Conservation (phyloP, 495 filamentous ascomycete genomes). For the Aspergillus biplanus region DNA sequence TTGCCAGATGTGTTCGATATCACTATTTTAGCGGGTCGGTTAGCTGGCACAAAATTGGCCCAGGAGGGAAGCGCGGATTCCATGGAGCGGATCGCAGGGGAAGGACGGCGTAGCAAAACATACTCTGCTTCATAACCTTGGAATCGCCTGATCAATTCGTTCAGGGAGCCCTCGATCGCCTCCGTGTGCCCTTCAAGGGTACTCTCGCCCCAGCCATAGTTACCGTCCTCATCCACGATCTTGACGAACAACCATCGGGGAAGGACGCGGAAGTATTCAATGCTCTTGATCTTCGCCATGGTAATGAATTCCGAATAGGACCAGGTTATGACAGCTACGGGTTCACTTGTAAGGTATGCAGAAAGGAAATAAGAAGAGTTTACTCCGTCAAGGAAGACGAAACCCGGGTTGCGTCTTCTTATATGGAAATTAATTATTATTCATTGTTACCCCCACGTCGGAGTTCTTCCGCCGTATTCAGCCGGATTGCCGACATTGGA, state of each 20-base stretch:
- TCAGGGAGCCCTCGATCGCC: constrained; percentile 74
- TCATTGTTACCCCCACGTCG: constrained; percentile 1
- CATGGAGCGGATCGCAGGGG: neutral
- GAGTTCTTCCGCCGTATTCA: constrained; percentile 23
- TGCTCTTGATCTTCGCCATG: constrained; percentile 69
- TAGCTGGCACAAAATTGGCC: neutral
- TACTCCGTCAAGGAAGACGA: neutral
- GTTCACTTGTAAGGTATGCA: neutral
- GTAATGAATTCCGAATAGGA: neutral
- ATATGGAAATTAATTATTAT: neutral
- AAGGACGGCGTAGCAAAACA: constrained; percentile 18
- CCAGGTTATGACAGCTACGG: neutral
- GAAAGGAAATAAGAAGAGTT: constrained; percentile 1
- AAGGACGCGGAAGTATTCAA: constrained; percentile 76
- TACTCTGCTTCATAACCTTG: constrained; percentile 75
- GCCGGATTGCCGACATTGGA: constrained; percentile 16
- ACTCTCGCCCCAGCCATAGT: constrained; percentile 78
- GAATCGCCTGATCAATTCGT: constrained; percentile 66
- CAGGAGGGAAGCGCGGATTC: no score
- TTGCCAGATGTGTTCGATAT: constrained; percentile 85
- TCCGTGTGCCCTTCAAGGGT: constrained; percentile 77
- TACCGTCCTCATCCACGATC: constrained; percentile 64
- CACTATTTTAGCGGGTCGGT: constrained; percentile 45
- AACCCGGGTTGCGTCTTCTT: neutral
- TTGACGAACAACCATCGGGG: constrained; percentile 84